Evolutionary conservation across 371 early-diverging fungal species (phyloP).

Genomic region (Mucor saturninus): DNA sequence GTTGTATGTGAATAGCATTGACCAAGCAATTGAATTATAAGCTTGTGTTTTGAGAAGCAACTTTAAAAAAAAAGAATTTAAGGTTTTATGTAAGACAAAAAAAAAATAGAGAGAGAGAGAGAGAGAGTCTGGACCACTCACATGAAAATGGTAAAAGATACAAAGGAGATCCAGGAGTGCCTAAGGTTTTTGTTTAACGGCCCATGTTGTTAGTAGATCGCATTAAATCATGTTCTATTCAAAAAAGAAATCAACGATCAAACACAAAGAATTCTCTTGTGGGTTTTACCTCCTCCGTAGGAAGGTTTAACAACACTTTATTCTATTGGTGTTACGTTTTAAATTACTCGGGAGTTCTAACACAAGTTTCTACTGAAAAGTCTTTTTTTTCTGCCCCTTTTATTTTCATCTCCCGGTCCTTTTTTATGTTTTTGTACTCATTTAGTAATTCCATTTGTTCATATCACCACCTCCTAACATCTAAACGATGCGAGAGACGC

Average conservation of each 20-base stretch:
- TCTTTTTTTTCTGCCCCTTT: not conserved
- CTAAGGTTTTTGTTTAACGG: too few relatives aligned
- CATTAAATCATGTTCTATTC: not conserved
- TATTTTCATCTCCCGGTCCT: slow-evolving; percentile 7
- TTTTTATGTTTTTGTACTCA: not conserved
- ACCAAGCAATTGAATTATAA: not conserved
- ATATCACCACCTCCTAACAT: slow-evolving; percentile 1
- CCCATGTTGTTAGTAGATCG: not conserved
- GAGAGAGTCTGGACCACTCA: not conserved
- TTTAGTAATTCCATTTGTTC: slow-evolving; percentile 7
- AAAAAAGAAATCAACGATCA: not conserved
- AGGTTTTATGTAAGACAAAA: not conserved
- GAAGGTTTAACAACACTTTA: not conserved
- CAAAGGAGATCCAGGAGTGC: too few relatives aligned
- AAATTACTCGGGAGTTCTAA: not conserved
- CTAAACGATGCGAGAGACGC: not conserved
- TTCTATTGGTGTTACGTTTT: not conserved
- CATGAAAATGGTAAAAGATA: not conserved
- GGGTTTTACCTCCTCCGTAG: too few relatives aligned
- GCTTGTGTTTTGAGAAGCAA: not conserved
- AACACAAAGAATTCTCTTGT: too few relatives aligned
- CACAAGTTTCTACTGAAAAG: not conserved
- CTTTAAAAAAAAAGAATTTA: not conserved
- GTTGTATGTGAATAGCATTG: too few relatives aligned
- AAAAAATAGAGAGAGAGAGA: not conserved